Conservation (phyloP, 2,329 filamentous ascomycete genomes). For the Ascosphaera pollenicola region DNA sequence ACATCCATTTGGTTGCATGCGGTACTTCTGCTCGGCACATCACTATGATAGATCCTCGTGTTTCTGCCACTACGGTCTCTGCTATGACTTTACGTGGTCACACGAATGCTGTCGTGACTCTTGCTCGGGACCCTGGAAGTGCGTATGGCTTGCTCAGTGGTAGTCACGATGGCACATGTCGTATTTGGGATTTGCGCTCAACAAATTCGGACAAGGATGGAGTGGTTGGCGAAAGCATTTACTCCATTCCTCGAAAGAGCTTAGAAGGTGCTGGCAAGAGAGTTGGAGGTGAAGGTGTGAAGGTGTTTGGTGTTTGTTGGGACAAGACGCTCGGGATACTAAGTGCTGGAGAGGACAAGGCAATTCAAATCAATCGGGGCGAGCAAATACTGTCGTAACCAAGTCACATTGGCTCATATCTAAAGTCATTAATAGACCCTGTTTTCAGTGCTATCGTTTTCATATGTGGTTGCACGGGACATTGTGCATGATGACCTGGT, state of each 20-base stretch:
- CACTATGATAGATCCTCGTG: constrained; percentile 77
- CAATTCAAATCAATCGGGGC: constrained; percentile 71
- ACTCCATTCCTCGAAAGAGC: constrained; percentile 56
- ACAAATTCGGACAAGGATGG: constrained; percentile 36
- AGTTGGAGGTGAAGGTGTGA: constrained; percentile 58
- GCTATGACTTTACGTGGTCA: constrained; percentile 87
- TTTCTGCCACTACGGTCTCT: constrained; percentile 49
- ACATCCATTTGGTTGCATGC: constrained; percentile 41
- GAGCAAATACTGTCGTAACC: constrained; percentile 23
- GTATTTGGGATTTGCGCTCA: constrained; percentile 76
- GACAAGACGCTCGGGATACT: constrained; percentile 72
- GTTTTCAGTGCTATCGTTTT: too few relatives aligned
- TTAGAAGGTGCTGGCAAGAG: constrained; percentile 39
- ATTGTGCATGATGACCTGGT: too few relatives aligned
- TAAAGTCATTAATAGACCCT: constrained; percentile 10
- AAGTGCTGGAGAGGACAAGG: constrained; percentile 80
- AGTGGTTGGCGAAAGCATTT: constrained; percentile 49
- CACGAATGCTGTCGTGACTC: constrained; percentile 45
- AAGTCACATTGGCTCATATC: constrained; percentile 11
- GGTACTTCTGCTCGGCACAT: constrained; percentile 75
- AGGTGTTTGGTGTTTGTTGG: constrained; percentile 81
- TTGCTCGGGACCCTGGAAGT: constrained; percentile 40
- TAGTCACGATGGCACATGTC: constrained; percentile 79
- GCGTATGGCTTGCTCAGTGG: constrained; percentile 69
- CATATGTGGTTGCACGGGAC: too few relatives aligned